phyloP scores from a whole-genome alignment of 257 asterid species.

The Mitragyna speciosa region DNA sequence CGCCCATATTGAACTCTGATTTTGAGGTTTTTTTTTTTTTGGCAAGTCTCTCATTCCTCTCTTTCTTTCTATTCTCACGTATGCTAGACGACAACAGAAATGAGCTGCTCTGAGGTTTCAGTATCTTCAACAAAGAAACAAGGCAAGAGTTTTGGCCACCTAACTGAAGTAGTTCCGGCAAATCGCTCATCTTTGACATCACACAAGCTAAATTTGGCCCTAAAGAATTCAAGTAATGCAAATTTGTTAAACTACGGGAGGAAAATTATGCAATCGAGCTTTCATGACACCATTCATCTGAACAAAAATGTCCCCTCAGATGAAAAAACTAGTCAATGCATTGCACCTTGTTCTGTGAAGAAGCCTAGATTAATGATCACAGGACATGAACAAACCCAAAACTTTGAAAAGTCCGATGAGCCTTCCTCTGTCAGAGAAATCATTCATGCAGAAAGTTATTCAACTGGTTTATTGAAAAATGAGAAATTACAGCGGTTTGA shows the following conservation, averaged over 20 bases:
- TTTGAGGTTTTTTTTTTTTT: background rate
- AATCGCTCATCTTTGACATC: constrained; percentile 64
- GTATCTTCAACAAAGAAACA: constrained; percentile 43
- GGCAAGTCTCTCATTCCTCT: background rate
- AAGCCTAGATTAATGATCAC: constrained; percentile 52
- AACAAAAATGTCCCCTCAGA: constrained; percentile 26
- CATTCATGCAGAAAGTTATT: constrained; percentile 4
- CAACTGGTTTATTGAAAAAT: constrained; percentile 32
- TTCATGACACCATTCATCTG: constrained; percentile 10
- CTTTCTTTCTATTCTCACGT: constrained; percentile 23
- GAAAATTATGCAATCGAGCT: constrained; percentile 19
- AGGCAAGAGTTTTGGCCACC: constrained; percentile 26
- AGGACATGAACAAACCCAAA: constrained; percentile 48
- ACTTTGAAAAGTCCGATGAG: constrained; percentile 22
- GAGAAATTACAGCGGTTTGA: constrained; percentile 27
- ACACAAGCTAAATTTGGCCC: constrained; percentile 38
- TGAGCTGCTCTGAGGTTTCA: constrained; percentile 33
- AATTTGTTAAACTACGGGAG: constrained; percentile 33
- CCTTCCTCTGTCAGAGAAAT: constrained; percentile 16
- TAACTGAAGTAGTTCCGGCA: constrained; percentile 73
- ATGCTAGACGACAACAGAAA: constrained; percentile 38
- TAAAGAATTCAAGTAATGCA: constrained; percentile 39
- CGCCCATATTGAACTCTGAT: background rate
- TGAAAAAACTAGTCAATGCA: constrained; percentile 38
- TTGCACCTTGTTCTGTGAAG: constrained; percentile 48